Percentiles rank a stretch among this genome's conserved stretches.
Evolutionary conservation across 225 moss, liverwort and hornwort species (phyloP).

Genomic region (Antitrichia curtipendula): DNA sequence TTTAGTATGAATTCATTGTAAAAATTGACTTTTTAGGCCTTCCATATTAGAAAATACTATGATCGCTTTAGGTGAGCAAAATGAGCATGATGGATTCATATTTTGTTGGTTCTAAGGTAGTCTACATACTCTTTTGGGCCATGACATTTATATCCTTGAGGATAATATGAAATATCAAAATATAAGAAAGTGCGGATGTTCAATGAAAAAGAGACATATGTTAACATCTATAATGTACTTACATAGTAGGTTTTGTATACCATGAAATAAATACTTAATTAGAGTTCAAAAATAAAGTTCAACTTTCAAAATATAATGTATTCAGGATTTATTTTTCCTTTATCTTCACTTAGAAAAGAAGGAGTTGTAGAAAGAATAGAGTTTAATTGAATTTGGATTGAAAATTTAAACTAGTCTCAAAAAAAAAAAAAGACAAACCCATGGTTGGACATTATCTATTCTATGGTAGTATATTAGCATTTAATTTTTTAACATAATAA

Average conservation of each 20-base stretch:
- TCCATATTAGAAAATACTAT: no score
- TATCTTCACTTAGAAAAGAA: neutral
- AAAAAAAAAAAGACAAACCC: neutral
- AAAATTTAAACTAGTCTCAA: neutral
- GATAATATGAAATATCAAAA: neutral
- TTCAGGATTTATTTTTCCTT: neutral
- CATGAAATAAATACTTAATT: neutral
- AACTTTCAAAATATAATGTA: neutral
- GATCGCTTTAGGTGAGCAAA: no score
- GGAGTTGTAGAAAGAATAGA: neutral
- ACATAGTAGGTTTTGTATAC: neutral
- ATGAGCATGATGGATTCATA: no score
- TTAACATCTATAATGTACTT: neutral
- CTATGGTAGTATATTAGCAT: neutral
- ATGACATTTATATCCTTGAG: rapidly evolving
- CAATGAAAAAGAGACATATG: neutral
- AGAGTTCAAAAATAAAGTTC: neutral
- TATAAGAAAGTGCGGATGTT: neutral
- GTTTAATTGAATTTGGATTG: neutral
- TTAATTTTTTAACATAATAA: neutral
- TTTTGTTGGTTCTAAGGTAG: no score
- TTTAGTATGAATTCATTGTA: no score
- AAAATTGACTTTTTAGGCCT: no score
- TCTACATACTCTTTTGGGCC: no score
- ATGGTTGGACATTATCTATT: neutral